Base-by-base conservation (phyloP, 2,329 filamentous ascomycete species). In the Calonectria pseudoturangicola region DNA sequence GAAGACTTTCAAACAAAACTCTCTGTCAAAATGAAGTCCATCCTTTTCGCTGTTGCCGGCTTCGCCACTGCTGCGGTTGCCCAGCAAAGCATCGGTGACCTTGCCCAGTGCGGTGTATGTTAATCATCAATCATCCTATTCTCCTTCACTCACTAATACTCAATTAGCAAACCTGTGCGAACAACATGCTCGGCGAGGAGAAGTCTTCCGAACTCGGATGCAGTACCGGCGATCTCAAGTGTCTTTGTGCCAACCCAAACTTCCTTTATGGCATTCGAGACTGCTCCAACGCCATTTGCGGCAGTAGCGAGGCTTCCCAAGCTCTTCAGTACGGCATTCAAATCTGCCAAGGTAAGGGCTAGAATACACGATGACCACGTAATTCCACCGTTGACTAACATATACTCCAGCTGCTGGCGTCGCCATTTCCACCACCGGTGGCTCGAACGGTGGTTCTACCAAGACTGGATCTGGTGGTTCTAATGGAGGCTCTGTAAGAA, bases 71-170 rank as follows among this genome's bases (percentile, higher is more conserved):
- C 85, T 48, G 84, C 79, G 73, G 82, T 82, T 21, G 87, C 85
- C 48, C 87, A 89, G 80, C 3, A 7, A 21, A 79, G 84, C 73
- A 65, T 83, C 58, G 66, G 81, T 70, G 81, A 83, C 68, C 87
- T 91, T 64, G 85, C 88, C 41, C 70, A 80, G 21, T 92, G 90
- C 77, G 89, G 86, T 82, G 90, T 91, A 88, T 86, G 89, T 74
- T 63, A 8, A 12, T 30, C 45, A 27, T 21, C 2, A 12, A 21
- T 28, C 39, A 13, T 25, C 39, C 48, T 51, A 41, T 6, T 25
- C 27, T 51, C 30, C 30, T 10, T 3, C 5, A 28, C 56, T 25
- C 27, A 27, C 74, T 81, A 36, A 79, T 66, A 12, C 18, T 62
- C 36, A 71, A n/a, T n/a, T 69, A 91, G 89, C 83, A 82, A 79